Base-by-base conservation (phyloP, 2,329 filamentous ascomycete genomes). In the Graphilbum ipis-grandicollis region DNA sequence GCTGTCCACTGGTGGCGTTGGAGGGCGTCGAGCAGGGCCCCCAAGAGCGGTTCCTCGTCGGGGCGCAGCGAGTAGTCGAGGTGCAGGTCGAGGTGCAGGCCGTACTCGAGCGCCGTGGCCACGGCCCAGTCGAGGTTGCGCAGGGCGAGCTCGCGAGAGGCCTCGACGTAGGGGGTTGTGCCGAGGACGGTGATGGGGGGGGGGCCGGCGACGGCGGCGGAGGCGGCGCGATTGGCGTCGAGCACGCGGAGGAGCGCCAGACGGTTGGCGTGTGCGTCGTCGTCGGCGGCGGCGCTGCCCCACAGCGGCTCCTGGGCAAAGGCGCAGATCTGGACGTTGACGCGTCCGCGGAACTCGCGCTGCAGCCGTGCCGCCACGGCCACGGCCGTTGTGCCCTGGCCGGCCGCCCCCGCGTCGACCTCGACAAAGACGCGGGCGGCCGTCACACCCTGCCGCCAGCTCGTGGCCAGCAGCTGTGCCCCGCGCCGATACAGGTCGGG, bases 231-330 rank as follows among this genome's bases (percentile, higher is more conserved):
- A 5, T 50, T 45, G 1, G 38, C 42, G 30, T 47, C 43, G 19
- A 60, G 44, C 2, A 51, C 50, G 14, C 47, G 52, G 5, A 49
- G 46, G 5, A 66, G 50, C 13, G 71, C 66, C 2, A 55, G 43
- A 26, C 63, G 58, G 45, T 78, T 76, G 31, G 61, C 51, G 1
- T 56, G 53, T 14, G 66, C 68, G 17, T 59, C 48, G 1, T 54
- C 46, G 10, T 5, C 26, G 26, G 6, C 6, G 8, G 26, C 26
- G 14, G 21, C 31, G 18, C 33, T 14, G 3, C n/a, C n/a, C n/a
- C 78, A 76, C 5, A 82, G 57, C 2, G 75, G 70, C 37, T 81
- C 67, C 47, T 83, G 78, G 7, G 78, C 78, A 54, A 82, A 83
- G 2, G 67, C 68, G 46, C 73, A 80, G 4, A 84, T 63, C 50